phyloP scores from a whole-genome alignment of 495 filamentous ascomycete species.

The Pyronema domesticum region DNA sequence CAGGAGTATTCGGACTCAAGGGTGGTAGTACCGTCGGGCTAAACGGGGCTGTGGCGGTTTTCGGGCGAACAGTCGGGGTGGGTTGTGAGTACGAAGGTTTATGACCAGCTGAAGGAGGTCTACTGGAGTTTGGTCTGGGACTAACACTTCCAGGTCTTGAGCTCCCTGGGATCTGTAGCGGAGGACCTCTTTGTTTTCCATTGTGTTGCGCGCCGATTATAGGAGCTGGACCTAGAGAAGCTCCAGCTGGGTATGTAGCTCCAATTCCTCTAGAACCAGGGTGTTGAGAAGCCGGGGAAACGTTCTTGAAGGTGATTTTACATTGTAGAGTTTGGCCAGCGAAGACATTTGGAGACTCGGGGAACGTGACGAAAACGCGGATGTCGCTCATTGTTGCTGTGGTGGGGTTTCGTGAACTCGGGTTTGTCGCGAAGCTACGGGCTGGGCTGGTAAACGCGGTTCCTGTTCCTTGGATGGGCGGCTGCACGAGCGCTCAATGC shows the following conservation, averaged over 20 bases:
- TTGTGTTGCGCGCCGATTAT: slow-evolving; percentile 2
- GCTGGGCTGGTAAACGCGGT: not conserved
- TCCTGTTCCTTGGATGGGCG: not conserved
- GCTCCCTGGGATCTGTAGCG: not conserved
- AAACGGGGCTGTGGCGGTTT: slow-evolving; percentile 4
- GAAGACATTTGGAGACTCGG: slow-evolving; percentile 75
- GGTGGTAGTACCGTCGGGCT: slow-evolving; percentile 11
- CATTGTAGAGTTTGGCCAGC: slow-evolving; percentile 88
- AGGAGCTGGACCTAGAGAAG: too few relatives aligned
- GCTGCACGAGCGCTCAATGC: not conserved
- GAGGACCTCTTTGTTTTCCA: not conserved
- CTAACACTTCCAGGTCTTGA: not conserved
- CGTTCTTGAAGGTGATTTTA: slow-evolving; percentile 89
- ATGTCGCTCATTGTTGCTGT: slow-evolving; percentile 37
- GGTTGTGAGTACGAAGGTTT: slow-evolving; percentile 26
- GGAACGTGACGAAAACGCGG: slow-evolving; percentile 73
- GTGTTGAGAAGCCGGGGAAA: slow-evolving; percentile 31
- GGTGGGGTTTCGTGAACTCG: not conserved
- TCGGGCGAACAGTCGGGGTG: slow-evolving; percentile 1
- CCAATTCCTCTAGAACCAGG: slow-evolving; percentile 10
- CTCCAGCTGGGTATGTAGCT: too few relatives aligned
- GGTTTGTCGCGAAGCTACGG: not conserved
- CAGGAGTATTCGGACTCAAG: slow-evolving; percentile 5
- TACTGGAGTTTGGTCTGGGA: slow-evolving; percentile 14
- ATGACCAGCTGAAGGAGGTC: slow-evolving; percentile 30